Evolutionary conservation across 495 filamentous ascomycete genomes (phyloP).

Genomic region (Xylaria castorea): DNA sequence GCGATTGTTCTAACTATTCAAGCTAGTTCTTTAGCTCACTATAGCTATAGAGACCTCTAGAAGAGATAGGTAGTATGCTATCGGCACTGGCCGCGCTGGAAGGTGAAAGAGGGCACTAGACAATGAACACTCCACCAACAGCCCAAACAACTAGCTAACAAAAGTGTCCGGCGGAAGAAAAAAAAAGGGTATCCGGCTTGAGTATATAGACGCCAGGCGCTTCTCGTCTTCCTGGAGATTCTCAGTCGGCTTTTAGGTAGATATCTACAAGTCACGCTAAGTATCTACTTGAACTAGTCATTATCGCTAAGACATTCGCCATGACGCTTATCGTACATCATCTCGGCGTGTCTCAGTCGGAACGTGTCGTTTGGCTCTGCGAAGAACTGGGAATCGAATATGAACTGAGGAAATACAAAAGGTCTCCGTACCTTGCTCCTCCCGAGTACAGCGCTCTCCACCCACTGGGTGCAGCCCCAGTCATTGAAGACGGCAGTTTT

Average conservation of each 20-base stretch:
- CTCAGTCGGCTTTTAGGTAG: not conserved
- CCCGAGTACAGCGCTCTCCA: constrained; percentile 59
- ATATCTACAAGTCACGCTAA: not conserved
- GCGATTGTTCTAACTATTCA: not conserved
- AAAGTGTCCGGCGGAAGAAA: not conserved
- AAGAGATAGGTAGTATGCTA: not conserved
- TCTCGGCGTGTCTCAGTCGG: constrained; percentile 62
- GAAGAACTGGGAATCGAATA: constrained; percentile 67
- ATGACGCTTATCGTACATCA: constrained; percentile 64
- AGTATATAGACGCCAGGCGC: not conserved
- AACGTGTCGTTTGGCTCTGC: constrained; percentile 67
- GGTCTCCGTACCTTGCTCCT: constrained; percentile 59
- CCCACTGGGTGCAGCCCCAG: constrained; percentile 59
- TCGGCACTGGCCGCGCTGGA: not conserved
- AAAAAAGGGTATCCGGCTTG: not conserved
- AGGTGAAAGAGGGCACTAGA: not conserved
- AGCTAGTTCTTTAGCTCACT: not conserved
- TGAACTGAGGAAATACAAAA: constrained; percentile 56
- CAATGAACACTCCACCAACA: not conserved
- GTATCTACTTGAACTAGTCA: not conserved
- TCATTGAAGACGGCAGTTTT: constrained; percentile 60
- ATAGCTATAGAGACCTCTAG: not conserved
- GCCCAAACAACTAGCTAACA: not conserved
- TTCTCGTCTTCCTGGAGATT: not conserved
- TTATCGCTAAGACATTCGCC: not conserved